Conservation (phyloP, 2,329 filamentous ascomycete genomes). For the Pseudocercospora crystallina region DNA sequence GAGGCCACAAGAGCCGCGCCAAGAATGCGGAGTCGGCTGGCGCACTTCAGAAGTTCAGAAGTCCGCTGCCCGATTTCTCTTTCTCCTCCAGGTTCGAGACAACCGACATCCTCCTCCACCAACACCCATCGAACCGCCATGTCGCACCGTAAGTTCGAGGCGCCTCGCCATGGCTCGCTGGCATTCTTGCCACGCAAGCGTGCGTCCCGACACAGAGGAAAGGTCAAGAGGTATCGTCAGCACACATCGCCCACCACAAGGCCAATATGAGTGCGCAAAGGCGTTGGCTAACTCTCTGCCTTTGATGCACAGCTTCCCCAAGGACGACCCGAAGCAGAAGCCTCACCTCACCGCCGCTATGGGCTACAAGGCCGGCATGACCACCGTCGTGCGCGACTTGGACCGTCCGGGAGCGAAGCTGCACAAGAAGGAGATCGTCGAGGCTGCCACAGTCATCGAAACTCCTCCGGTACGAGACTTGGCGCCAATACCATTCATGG, state of each 20-base stretch:
- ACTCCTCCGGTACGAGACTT: constrained; percentile 74
- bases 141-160: constrained; percentile 72
- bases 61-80: too few relatives aligned
- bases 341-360: constrained; percentile 94
- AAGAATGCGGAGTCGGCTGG: too few relatives aligned
- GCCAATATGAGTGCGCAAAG: neutral
- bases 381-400: constrained; percentile 97
- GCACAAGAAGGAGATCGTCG: constrained; percentile 98
- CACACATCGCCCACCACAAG: too few relatives aligned
- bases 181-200: constrained; percentile 69
- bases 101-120: neutral
- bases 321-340: constrained; percentile 99
- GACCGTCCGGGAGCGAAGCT: constrained; percentile 99
- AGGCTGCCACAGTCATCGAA: constrained; percentile 84
- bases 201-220: constrained; percentile 88
- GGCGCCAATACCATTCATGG: constrained; percentile 65
- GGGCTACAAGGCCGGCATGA: constrained; percentile 99
- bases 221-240: constrained; percentile 84
- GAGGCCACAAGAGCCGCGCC: too few relatives aligned
- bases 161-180: constrained; percentile 85
- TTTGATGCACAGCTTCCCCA: constrained; percentile 76
- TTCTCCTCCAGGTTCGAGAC: too few relatives aligned
- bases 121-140: constrained; percentile 32
- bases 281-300: constrained; percentile 14
- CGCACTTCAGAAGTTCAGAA: too few relatives aligned